Percentiles rank a stretch among this genome's conserved stretches.
Conservation (phyloP, 208 protist species). For the Porcisia hertigi region DNA sequence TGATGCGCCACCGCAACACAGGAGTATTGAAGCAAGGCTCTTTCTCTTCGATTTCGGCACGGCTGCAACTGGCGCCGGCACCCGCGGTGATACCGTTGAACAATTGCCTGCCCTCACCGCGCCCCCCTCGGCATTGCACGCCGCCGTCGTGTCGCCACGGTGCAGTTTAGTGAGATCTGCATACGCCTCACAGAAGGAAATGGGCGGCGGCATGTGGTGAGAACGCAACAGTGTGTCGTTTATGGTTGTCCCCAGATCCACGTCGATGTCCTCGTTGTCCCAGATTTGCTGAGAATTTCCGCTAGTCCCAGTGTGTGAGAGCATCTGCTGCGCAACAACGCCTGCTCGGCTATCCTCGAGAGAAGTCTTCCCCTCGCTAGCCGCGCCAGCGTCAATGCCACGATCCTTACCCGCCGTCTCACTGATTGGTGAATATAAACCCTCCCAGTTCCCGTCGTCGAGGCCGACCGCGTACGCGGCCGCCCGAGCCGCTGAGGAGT, state of each 20-base stretch:
- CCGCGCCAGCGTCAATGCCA: neutral
- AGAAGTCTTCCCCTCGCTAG: neutral
- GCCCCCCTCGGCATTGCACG: too few species aligned
- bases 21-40: neutral
- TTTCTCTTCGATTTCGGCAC: neutral
- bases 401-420: constrained; percentile 1
- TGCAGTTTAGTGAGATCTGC: constrained; percentile 4
- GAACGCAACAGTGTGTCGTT: constrained; percentile 2
- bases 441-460: constrained; percentile 1
- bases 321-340: neutral
- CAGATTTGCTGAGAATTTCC: constrained; percentile 8
- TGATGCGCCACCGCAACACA: neutral
- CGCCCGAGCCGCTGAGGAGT: neutral
- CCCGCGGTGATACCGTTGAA: neutral
- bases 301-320: constrained; percentile 21
- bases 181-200: constrained; percentile 29
- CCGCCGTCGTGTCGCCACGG: too few species aligned
- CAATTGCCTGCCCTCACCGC: neutral
- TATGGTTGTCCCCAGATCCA: constrained; percentile 16
- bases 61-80: neutral
- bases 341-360: constrained; percentile 1
- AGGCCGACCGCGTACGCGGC: neutral
- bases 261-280: constrained; percentile 28
- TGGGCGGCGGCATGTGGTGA: neutral
- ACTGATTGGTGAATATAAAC: constrained; percentile 18